Conservation (phyloP, 2,329 filamentous ascomycete species). For the Ilyonectria robusta region DNA sequence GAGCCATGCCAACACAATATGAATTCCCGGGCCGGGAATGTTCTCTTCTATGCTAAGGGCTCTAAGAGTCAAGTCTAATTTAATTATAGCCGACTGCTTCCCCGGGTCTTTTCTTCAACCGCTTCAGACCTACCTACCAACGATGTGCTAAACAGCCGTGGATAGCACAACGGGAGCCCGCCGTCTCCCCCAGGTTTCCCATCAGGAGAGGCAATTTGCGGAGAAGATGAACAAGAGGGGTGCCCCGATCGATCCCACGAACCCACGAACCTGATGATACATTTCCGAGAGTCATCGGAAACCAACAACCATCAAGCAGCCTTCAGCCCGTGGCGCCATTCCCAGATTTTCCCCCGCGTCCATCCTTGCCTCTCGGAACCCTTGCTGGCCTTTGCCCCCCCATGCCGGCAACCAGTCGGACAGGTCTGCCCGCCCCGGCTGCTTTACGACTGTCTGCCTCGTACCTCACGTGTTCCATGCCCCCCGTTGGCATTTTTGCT, state of each 20-base stretch:
- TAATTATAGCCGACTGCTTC: conserved; percentile 23
- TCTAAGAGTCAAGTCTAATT: not conserved
- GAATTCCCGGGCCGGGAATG: not conserved
- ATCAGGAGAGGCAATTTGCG: conserved; percentile 20
- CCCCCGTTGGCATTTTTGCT: not conserved
- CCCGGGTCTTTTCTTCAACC: not conserved
- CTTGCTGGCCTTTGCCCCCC: not conserved
- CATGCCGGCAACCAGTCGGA: conserved; percentile 11
- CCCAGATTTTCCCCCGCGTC: conserved; percentile 14
- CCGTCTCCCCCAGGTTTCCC: conserved; percentile 25
- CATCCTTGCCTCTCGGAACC: conserved; percentile 1
- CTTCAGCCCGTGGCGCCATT: conserved; percentile 26
- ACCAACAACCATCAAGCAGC: conserved; percentile 13
- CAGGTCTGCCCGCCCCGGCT: conserved; percentile 1
- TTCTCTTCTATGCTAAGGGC: no score
- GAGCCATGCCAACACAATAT: not conserved
- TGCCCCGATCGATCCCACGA: conserved; percentile 20
- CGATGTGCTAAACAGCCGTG: not conserved
- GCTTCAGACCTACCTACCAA: not conserved
- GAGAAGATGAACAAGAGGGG: conserved; percentile 29
- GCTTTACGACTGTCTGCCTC: not conserved
- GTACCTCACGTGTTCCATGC: conserved; percentile 13
- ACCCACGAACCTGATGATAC: conserved; percentile 24
- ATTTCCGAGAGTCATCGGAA: conserved; percentile 11
- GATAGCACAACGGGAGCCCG: conserved; percentile 9